phyloP scores from a whole-genome alignment of 2,329 filamentous ascomycete genomes.

The Fusarium sp. region DNA sequence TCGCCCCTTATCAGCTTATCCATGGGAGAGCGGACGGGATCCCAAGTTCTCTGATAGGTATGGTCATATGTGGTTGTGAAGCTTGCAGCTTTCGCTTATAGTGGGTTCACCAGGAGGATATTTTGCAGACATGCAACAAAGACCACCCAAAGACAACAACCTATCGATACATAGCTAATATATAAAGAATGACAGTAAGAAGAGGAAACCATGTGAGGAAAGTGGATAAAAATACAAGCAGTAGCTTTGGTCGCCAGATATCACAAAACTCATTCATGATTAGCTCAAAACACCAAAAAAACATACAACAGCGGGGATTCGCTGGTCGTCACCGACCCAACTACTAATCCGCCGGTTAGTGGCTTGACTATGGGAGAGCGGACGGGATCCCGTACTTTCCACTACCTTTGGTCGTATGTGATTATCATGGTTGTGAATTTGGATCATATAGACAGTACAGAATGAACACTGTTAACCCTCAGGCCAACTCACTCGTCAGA shows the following conservation, averaged over 20 bases:
- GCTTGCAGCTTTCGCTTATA: no score
- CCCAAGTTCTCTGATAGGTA: not conserved
- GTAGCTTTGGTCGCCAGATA: no score
- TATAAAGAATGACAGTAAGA: no score
- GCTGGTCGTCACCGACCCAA: conserved; percentile 29
- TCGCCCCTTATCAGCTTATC: conserved; percentile 14
- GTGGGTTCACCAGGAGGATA: no score
- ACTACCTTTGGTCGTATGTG: not conserved
- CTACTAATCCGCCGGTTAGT: conserved; percentile 17
- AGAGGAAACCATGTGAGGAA: no score
- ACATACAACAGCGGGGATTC: no score
- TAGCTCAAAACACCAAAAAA: not conserved
- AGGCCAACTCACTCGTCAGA: not conserved
- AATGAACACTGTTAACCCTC: not conserved
- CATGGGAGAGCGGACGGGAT: conserved; percentile 18
- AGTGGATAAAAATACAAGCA: no score
- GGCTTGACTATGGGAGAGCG: conserved; percentile 24
- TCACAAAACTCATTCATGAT: no score
- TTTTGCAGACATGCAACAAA: no score
- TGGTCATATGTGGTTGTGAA: not conserved
- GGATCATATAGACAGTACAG: no score
- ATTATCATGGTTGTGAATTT: not conserved
- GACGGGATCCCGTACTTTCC: not conserved
- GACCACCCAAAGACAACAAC: no score
- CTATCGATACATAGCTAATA: no score